These are phyloP conservation scores for Vicia sativa DNA, from an alignment of 306 rosid species.

Conservation along the genomic window DNA sequence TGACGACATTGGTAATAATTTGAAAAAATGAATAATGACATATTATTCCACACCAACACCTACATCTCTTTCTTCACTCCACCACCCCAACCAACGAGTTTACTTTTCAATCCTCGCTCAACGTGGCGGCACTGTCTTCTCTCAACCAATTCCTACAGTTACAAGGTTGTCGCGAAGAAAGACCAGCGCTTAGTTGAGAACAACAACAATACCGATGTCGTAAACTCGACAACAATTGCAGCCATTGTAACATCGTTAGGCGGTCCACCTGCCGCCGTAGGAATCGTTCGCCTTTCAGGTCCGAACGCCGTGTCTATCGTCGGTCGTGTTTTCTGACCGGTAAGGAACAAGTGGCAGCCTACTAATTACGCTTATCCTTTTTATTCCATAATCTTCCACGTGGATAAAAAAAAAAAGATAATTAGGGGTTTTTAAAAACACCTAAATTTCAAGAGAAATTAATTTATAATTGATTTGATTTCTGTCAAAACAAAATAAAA, in stretches of 20 bases:
- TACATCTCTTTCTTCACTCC: conserved; percentile 19
- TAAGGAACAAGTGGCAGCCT: conserved; percentile 61
- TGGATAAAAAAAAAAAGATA: too few relatives aligned
- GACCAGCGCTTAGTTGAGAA: conserved; percentile 59
- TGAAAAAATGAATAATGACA: too few relatives aligned
- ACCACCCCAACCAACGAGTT: conserved; percentile 5
- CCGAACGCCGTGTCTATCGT: conserved; percentile 71
- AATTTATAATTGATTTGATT: too few relatives aligned
- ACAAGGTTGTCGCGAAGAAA: conserved; percentile 46
- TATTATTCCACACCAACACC: neutral
- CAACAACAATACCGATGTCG: conserved; percentile 22
- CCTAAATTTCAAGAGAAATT: too few relatives aligned
- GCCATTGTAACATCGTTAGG: conserved; percentile 89
- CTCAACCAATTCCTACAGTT: conserved; percentile 38
- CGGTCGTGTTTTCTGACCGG: conserved; percentile 67
- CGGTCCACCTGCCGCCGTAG: conserved; percentile 89
- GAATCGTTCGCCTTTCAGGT: conserved; percentile 92
- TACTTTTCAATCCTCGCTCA: conserved; percentile 18
- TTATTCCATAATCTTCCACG: too few relatives aligned
- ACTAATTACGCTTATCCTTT: too few relatives aligned
- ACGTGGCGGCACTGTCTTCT: conserved; percentile 21
- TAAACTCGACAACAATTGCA: conserved; percentile 60
- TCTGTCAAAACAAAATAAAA: too few relatives aligned
- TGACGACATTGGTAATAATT: too few relatives aligned
- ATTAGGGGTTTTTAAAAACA: too few relatives aligned